phyloP scores from a whole-genome alignment of 441 rosid species.

The Populus tomentosa region DNA sequence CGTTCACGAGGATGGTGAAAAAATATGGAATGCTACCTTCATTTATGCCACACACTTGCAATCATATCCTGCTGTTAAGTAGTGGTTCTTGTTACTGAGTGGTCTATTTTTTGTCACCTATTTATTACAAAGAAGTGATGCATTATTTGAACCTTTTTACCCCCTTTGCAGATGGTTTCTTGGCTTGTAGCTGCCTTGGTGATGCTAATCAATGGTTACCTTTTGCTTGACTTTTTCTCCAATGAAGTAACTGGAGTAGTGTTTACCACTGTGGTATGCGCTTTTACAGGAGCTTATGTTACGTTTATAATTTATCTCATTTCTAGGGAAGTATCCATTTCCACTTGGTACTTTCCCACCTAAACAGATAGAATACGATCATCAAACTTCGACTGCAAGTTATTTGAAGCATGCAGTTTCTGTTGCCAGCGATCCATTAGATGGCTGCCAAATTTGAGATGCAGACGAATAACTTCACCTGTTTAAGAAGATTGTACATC shows the following conservation, averaged over 20 bases:
- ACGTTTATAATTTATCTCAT: constrained; percentile 67
- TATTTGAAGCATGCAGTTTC: not conserved
- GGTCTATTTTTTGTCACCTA: no score
- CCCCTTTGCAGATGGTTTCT: constrained; percentile 37
- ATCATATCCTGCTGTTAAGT: not conserved
- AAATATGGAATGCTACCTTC: not conserved
- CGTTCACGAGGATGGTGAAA: not conserved
- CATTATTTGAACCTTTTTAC: not conserved
- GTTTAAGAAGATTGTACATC: constrained; percentile 1
- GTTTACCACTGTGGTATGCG: constrained; percentile 28
- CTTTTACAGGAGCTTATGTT: constrained; percentile 45
- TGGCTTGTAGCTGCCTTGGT: constrained; percentile 83
- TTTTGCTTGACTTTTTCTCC: constrained; percentile 70
- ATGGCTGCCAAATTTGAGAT: not conserved
- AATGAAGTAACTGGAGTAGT: constrained; percentile 45
- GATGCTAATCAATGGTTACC: constrained; percentile 81
- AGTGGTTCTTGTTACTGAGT: no score
- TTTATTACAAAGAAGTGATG: not conserved
- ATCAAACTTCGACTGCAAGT: not conserved
- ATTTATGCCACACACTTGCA: not conserved
- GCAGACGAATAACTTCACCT: not conserved
- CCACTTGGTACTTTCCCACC: constrained; percentile 29
- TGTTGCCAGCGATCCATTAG: not conserved
- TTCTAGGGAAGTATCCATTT: constrained; percentile 34
- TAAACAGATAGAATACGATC: constrained; percentile 30